Evolutionary conservation across 768 basidiomycete genomes (phyloP).

Genomic region (Tylopilus subfusipes): DNA sequence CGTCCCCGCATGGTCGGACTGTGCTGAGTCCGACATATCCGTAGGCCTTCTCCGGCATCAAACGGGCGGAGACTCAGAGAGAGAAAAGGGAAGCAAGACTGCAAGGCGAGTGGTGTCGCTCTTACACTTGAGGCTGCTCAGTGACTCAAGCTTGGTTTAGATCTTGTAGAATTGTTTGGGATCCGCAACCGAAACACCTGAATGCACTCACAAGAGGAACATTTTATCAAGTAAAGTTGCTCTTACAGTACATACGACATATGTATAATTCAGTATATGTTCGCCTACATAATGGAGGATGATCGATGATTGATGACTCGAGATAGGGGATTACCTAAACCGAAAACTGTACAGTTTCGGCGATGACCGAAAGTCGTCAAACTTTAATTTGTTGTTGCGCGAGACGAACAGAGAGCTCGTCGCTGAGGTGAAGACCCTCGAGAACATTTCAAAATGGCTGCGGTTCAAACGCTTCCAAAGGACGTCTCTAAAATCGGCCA

Average conservation of each 20-base stretch:
- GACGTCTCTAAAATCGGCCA: constrained; percentile 77
- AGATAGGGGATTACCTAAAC: not conserved
- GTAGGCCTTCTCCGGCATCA: constrained; percentile 84
- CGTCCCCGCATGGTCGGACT: not conserved
- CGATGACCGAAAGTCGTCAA: constrained; percentile 16
- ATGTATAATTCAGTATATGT: constrained; percentile 10
- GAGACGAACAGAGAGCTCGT: constrained; percentile 26
- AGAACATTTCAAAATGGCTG: constrained; percentile 53
- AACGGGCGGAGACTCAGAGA: constrained; percentile 67
- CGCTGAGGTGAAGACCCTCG: constrained; percentile 27
- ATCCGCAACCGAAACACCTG: constrained; percentile 26
- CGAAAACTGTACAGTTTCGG: constrained; percentile 32
- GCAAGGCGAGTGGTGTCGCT: constrained; percentile 51
- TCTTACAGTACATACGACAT: constrained; percentile 16
- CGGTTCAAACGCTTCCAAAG: constrained; percentile 70
- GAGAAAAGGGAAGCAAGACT: constrained; percentile 78
- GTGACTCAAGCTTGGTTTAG: constrained; percentile 32
- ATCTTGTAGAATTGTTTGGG: constrained; percentile 59
- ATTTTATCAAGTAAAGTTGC: not conserved
- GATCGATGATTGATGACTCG: too few species aligned
- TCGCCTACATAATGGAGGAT: not conserved
- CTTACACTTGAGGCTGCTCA: not conserved
- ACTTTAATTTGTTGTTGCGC: constrained; percentile 22
- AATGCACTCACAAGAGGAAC: not conserved
- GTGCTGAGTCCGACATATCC: not conserved